Evolutionary conservation across 345 rosid genomes (phyloP).

Genomic region (Lagerstroemia speciosa): DNA sequence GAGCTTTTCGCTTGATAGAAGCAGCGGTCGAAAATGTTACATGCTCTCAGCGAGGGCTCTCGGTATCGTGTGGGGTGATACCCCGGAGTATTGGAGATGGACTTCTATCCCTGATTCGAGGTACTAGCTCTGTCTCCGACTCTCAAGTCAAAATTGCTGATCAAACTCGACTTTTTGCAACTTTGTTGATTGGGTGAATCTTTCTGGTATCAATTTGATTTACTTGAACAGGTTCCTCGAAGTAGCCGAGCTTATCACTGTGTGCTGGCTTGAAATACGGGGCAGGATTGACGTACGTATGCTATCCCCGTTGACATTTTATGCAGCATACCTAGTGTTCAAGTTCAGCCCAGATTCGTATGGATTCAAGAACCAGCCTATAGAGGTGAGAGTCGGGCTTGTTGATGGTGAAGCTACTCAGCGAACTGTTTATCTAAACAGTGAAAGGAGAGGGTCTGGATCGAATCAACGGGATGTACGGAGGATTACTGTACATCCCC

Average conservation of each 20-base stretch:
- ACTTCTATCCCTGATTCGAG: constrained; percentile 27
- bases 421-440: constrained; percentile 10
- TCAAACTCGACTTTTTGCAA: neutral
- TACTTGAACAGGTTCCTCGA: constrained; percentile 13
- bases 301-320: constrained; percentile 21
- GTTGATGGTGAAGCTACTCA: neutral
- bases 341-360: neutral
- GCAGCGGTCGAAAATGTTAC: constrained; percentile 21
- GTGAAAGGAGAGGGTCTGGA: neutral
- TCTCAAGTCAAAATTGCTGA: neutral
- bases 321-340: constrained; percentile 29
- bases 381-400: constrained; percentile 14
- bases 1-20: constrained; percentile 23
- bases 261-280: constrained; percentile 22
- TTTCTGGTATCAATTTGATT: neutral
- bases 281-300: constrained; percentile 12
- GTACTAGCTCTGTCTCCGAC: neutral
- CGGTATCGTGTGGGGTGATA: constrained; percentile 21
- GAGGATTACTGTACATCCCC: neutral
- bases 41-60: constrained; percentile 25
- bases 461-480: neutral
- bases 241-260: constrained; percentile 19
- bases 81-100: constrained; percentile 47
- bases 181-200: neutral
- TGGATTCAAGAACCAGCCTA: constrained; percentile 11